Base-by-base conservation (phyloP, 1,139 yeast species). In the Arxiozyma bovina region DNA sequence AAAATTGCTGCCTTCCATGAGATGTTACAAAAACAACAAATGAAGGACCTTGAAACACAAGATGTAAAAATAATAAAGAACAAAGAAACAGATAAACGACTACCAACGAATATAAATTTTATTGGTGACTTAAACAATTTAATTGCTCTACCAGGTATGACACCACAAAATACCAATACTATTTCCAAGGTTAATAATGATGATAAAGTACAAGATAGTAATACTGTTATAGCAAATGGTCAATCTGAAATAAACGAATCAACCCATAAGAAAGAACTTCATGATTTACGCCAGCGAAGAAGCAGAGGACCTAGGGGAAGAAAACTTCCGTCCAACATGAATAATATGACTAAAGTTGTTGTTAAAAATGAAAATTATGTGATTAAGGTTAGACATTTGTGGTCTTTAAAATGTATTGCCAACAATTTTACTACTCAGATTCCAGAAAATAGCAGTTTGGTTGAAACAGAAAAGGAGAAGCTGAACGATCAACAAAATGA, bases 271-370 rank as follows among this genome's bases (percentile, higher is more conserved):
- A 25, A 61, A 60, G 45, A 60, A 51, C 9, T 59, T 7, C 54
- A 62, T 2, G 78, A 76, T 58, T 66, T 70, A 1, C 73, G 80
- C 61, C 73, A 74, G 56, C 71, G 77, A 34, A 77, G 96, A 60
- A 83, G 84, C 0, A 81, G 74, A 60, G 96, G 96, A 0, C 96
- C 96, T 27, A 77, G 79, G 58, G 91, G 93, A 0, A 81, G 94
- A 57, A 81, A 84, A 60, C 73, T 88, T 51, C 96, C 96, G 1
- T 53, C 67, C 0, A 78, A 78, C 55, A 70, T 73, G n/a, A 77
- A 82, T 22, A 73, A 74, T 45, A 77, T 63, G 2, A 64, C 79
- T 17, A 78, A 80, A 3, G 74, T 77, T 22, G 73, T 77, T 20
- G 77, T 70, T 21, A 67, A 66, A 22, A 72, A 70, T 52, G 69